Evolutionary conservation across 148 eudicot species (phyloP).

Genomic region (Selenicereus undatus): DNA sequence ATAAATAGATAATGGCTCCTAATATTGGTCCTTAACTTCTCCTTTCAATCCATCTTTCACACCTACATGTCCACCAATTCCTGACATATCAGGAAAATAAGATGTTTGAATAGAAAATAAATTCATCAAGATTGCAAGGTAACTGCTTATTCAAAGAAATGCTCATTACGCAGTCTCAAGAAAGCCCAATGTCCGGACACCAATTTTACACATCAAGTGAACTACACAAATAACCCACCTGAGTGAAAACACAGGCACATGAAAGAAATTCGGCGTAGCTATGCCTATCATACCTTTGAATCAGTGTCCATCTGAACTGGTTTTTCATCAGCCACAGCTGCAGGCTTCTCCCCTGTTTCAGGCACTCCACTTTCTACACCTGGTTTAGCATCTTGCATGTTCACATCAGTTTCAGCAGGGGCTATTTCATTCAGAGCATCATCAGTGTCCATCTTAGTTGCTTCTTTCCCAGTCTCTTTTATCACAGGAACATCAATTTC

Average conservation of each 20-base stretch:
- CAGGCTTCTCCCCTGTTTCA: conserved; percentile 59
- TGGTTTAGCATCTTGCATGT: conserved; percentile 77
- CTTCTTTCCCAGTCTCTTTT: conserved; percentile 61
- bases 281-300: conserved; percentile 61
- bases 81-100: too few species aligned
- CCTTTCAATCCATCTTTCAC: too few species aligned
- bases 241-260: neutral
- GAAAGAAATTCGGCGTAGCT: neutral
- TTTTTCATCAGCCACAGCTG: conserved; percentile 63
- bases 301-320: conserved; percentile 88
- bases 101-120: too few species aligned
- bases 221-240: neutral
- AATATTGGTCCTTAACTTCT: too few species aligned
- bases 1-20: too few species aligned
- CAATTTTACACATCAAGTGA: neutral
- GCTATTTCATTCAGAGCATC: conserved; percentile 39
- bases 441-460: conserved; percentile 70
- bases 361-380: conserved; percentile 68
- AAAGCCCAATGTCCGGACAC: neutral
- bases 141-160: neutral
- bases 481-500: conserved; percentile 70
- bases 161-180: neutral
- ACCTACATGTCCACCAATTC: too few species aligned
- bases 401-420: conserved; percentile 53
- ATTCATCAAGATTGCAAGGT: neutral